A percentile compares a stretch with the other conserved stretches of the same genome.
Evolutionary conservation across 2,329 filamentous ascomycete genomes (phyloP).

Genomic region (Kalaharituber pfeilii): DNA sequence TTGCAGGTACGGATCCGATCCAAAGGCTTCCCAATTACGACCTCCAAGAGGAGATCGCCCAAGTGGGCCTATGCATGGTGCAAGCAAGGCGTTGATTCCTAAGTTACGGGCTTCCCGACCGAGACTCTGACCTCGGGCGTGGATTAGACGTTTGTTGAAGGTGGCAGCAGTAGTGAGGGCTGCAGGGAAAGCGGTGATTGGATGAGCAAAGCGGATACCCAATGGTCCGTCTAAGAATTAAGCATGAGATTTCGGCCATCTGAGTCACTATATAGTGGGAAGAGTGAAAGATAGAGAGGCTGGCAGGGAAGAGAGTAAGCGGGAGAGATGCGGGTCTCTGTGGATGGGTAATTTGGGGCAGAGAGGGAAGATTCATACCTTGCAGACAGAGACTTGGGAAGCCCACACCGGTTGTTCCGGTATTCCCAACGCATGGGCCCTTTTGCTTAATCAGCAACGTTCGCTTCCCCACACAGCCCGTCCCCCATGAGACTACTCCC

Average conservation of each 20-base stretch:
- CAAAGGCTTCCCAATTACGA: slow-evolving; percentile 84
- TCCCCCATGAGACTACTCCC: slow-evolving; percentile 27
- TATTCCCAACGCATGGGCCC: slow-evolving; percentile 40
- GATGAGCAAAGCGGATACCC: slow-evolving; percentile 64
- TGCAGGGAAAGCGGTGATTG: slow-evolving; percentile 68
- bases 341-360: too few relatives aligned
- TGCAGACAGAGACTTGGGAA: not conserved
- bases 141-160: slow-evolving; percentile 75
- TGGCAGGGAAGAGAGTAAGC: too few relatives aligned
- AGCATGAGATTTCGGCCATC: slow-evolving; percentile 7
- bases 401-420: slow-evolving; percentile 39
- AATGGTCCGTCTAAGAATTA: slow-evolving; percentile 65
- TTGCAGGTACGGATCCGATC: slow-evolving; percentile 67
- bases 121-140: slow-evolving; percentile 57
- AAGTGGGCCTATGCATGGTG: slow-evolving; percentile 68
- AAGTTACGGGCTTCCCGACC: slow-evolving; percentile 53
- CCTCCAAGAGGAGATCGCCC: slow-evolving; percentile 73
- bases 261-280: too few relatives aligned
- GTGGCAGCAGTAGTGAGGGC: slow-evolving; percentile 77
- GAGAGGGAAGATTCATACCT: too few relatives aligned
- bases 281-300: not conserved
- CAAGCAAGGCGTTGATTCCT: slow-evolving; percentile 61
- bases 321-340: too few relatives aligned
- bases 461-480: too few relatives aligned
- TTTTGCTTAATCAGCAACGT: too few relatives aligned